Conservation (phyloP, 2,329 filamentous ascomycete genomes). For the Nemania serpens region DNA sequence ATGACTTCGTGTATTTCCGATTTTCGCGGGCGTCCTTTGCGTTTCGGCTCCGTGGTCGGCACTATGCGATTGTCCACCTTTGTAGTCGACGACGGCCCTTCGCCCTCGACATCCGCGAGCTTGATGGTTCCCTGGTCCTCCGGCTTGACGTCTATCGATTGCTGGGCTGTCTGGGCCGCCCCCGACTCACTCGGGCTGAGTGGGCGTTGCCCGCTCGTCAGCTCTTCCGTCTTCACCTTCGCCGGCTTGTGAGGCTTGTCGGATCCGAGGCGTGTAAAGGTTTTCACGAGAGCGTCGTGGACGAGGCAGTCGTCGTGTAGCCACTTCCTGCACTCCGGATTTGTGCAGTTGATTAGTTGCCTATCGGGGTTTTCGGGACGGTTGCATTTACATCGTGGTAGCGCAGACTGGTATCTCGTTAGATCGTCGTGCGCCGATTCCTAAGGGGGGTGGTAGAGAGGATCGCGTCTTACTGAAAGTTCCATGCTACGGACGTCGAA, state of each 20-base stretch:
- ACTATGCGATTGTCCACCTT: slow-evolving; percentile 44
- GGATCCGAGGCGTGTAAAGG: slow-evolving; percentile 55
- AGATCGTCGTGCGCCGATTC: slow-evolving; percentile 21
- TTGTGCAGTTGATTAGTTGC: slow-evolving; percentile 62
- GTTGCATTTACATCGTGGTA: slow-evolving; percentile 62
- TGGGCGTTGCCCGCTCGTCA: slow-evolving; percentile 48
- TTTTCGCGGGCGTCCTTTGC: slow-evolving; percentile 47
- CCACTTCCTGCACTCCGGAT: slow-evolving; percentile 61
- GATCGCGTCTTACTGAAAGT: slow-evolving; percentile 56
- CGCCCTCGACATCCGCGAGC: slow-evolving; percentile 40
- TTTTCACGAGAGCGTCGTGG: slow-evolving; percentile 56
- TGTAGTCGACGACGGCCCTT: slow-evolving; percentile 29
- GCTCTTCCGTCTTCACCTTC: slow-evolving; percentile 46
- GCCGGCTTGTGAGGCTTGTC: slow-evolving; percentile 54
- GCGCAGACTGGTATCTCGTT: slow-evolving; percentile 51
- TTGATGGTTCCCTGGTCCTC: slow-evolving; percentile 46
- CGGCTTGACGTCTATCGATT: slow-evolving; percentile 58
- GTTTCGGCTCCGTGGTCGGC: slow-evolving; percentile 40
- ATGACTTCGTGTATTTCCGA: slow-evolving; percentile 43
- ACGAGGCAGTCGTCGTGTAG: slow-evolving; percentile 67
- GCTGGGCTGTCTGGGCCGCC: slow-evolving; percentile 52
- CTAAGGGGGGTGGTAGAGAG: neutral
- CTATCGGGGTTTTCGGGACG: slow-evolving; percentile 66
- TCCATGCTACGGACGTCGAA: slow-evolving; percentile 62
- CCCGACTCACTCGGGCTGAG: slow-evolving; percentile 58